phyloP scores from a whole-genome alignment of 2,329 filamentous ascomycete species.

The Penicillium sp. region DNA sequence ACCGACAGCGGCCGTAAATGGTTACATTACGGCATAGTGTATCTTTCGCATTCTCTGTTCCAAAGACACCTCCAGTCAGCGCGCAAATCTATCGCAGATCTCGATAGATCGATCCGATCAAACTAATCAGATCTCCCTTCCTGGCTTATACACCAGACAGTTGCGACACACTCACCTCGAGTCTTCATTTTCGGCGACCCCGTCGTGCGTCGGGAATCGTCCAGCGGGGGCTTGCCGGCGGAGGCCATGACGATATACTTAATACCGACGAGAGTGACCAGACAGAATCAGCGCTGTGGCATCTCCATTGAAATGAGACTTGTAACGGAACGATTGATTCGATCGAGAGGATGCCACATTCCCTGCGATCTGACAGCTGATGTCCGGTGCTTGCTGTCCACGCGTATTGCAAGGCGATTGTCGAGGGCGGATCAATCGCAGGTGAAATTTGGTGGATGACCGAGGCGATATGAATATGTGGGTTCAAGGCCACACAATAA shows the following conservation, averaged over 20 bases:
- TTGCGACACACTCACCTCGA: conserved; percentile 46
- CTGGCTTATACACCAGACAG: conserved; percentile 8
- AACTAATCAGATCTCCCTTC: conserved; percentile 16
- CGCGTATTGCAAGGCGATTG: conserved; percentile 20
- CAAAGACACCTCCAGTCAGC: conserved; percentile 15
- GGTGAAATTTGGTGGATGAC: conserved; percentile 13
- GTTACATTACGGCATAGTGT: conserved; percentile 89
- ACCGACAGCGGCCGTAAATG: conserved; percentile 91
- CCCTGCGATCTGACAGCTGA: conserved; percentile 30
- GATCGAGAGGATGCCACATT: conserved; percentile 43
- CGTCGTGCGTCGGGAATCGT: conserved; percentile 50
- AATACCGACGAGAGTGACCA: conserved; percentile 34
- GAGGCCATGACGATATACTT: conserved; percentile 47
- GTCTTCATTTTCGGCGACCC: conserved; percentile 54
- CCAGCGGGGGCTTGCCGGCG: conserved; percentile 47
- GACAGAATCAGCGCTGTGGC: conserved; percentile 42
- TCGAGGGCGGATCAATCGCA: conserved; percentile 25
- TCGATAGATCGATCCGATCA: conserved; percentile 2
- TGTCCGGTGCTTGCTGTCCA: conserved; percentile 18
- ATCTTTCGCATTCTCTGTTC: conserved; percentile 75
- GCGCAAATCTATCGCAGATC: conserved; percentile 4
- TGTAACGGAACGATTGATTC: conserved; percentile 33
- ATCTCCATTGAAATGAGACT: conserved; percentile 46
- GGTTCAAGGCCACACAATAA: conserved; percentile 16
- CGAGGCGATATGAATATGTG: conserved; percentile 14